Evolutionary conservation across 805 yeast genomes (phyloP), one percentile per base, ranked within the genome.

Genomic region (Saccharomycopsis babjevae): DNA sequence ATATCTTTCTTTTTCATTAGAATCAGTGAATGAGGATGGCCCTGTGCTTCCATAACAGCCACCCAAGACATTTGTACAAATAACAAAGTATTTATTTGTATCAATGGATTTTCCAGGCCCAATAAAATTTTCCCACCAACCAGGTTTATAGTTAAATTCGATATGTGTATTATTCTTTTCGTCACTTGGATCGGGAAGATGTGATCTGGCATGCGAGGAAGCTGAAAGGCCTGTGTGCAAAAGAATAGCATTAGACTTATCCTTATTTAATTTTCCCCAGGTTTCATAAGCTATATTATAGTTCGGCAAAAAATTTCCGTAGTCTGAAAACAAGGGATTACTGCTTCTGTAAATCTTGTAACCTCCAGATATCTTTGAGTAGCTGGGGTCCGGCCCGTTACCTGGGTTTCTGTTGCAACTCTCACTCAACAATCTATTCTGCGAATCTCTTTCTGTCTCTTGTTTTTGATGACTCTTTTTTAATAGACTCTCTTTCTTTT

Each of bases 21-120:
- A 74, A 64, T 83, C 85, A 1, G 84, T 81, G 0, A 96, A 96
- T 0, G 94, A 84, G 1, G 93, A 83, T 0, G 97, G 97, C 0
- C 97, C 97, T 0, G 97, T 91, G 6, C 96, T 86, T 2, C 97
- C 97, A 71, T 86, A 92, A 72, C 97, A 92, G 1, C 97, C 97
- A 5, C 97, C 97, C 52, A 92, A 77, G 5, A 90, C 96, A 70
- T 92, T 92, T 0, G 97, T 88, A 73, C 97, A 92, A 7, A 92
- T 82, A 5, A 92, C 82, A 70, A 89, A 89, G 72, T 79, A 89
- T 70, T 85, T 86, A 67, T 86, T 73, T 0, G 97, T 91, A 69
- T 92, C 97, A 58, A 92, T 71, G 5, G 71, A 67, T 64, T 77
- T 78, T 1, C 85, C 91, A 0, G 96, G 89, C 0, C 97, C 97